Evolutionary conservation across 2,329 filamentous ascomycete species (phyloP).

Genomic region (Plectosphaerella cucumerina): DNA sequence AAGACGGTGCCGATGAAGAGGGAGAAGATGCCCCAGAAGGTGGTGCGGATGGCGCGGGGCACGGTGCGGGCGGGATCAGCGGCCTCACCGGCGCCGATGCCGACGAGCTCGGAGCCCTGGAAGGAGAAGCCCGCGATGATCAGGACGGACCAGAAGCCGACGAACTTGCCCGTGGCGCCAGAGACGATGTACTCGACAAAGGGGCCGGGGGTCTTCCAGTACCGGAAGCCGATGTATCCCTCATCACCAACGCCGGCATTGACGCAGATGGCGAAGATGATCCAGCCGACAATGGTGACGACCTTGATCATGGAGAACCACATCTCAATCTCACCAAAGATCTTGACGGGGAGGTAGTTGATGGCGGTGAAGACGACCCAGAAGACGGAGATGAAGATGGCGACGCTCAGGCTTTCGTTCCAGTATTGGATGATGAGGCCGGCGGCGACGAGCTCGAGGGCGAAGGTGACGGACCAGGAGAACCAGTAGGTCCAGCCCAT

Average conservation of each 20-base stretch:
- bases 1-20: constrained; percentile 64
- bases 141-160: constrained; percentile 66
- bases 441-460: constrained; percentile 68
- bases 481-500: constrained; percentile 87
- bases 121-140: constrained; percentile 67
- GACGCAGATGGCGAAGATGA: constrained; percentile 73
- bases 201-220: constrained; percentile 65
- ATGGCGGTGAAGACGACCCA: constrained; percentile 64
- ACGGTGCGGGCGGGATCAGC: constrained; percentile 68
- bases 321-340: constrained; percentile 76
- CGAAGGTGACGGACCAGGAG: constrained; percentile 69
- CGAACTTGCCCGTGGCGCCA: constrained; percentile 55
- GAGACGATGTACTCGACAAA: constrained; percentile 58
- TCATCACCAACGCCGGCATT: constrained; percentile 66
- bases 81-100: constrained; percentile 74
- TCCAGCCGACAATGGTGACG: constrained; percentile 67
- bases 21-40: constrained; percentile 69
- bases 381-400: constrained; percentile 70
- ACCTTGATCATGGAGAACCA: constrained; percentile 77
- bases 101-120: constrained; percentile 72
- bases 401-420: constrained; percentile 58
- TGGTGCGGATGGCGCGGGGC: constrained; percentile 67
- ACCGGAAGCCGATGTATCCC: constrained; percentile 70
- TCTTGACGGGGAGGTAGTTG: constrained; percentile 68
- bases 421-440: constrained; percentile 76